These are phyloP conservation scores for Penicillium sp. DNA, from an alignment of 2,329 filamentous ascomycete genomes.

Conservation along the genomic window DNA sequence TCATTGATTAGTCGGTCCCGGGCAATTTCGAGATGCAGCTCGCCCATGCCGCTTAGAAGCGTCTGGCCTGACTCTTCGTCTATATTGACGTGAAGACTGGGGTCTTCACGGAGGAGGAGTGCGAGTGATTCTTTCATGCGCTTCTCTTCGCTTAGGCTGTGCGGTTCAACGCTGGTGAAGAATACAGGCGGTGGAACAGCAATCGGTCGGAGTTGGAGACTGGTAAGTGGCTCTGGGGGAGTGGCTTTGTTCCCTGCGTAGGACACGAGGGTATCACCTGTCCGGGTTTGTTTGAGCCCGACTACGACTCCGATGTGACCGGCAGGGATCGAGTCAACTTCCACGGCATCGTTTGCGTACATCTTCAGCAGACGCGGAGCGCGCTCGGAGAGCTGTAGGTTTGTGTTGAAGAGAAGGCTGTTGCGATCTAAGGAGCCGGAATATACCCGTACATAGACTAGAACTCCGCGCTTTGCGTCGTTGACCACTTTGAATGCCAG, in stretches of 20 bases:
- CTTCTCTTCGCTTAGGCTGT: constrained; percentile 76
- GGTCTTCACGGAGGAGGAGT: constrained; percentile 84
- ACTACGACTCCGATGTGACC: constrained; percentile 94
- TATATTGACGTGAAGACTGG: constrained; percentile 78
- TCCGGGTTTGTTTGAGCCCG: constrained; percentile 86
- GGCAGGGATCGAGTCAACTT: constrained; percentile 74
- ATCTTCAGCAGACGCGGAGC: constrained; percentile 82
- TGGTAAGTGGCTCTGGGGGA: constrained; percentile 67
- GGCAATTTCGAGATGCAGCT: constrained; percentile 91
- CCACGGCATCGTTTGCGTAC: constrained; percentile 82
- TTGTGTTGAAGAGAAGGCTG: constrained; percentile 80
- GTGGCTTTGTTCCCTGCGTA: constrained; percentile 65
- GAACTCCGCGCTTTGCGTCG: constrained; percentile 77
- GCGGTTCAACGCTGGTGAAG: constrained; percentile 87
- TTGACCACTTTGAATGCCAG: constrained; percentile 91
- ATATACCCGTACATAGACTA: constrained; percentile 92
- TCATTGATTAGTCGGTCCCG: constrained; percentile 83
- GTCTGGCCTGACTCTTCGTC: constrained; percentile 93
- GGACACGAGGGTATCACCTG: constrained; percentile 85
- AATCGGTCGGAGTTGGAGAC: constrained; percentile 81
- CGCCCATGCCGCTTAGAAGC: constrained; percentile 92
- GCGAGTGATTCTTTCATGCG: constrained; percentile 73
- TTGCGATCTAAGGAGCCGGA: constrained; percentile 76
- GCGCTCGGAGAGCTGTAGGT: constrained; percentile 73
- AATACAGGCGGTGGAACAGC: constrained; percentile 91